Percentiles rank a stretch among this genome's conserved stretches.
Evolutionary conservation across 495 filamentous ascomycete species (phyloP).

Genomic region (Hypoxylon intermedium): DNA sequence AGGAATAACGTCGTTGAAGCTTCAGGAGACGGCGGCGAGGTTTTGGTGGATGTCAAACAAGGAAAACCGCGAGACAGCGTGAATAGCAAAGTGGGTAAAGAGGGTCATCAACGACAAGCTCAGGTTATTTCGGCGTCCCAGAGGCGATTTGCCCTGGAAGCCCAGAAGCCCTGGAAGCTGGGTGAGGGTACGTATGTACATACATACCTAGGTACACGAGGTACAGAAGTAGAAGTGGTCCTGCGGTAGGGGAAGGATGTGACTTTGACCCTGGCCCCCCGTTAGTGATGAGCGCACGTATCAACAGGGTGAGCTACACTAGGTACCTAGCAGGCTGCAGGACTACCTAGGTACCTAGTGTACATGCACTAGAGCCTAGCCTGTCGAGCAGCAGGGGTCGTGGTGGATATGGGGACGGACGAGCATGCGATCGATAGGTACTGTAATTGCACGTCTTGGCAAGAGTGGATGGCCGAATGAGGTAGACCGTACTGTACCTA

Average conservation of each 20-base stretch:
- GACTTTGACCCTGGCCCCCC: conserved; percentile 11
- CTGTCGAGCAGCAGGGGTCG: conserved; percentile 16
- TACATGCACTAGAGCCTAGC: conserved; percentile 32
- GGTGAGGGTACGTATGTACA: conserved; percentile 22
- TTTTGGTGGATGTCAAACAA: conserved; percentile 42
- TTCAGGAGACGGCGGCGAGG: conserved; percentile 34
- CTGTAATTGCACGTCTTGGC: conserved; percentile 33
- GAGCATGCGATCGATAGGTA: conserved; percentile 36
- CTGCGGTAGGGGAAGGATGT: conserved; percentile 3
- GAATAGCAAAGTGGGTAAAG: conserved; percentile 40
- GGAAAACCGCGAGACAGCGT: conserved; percentile 35
- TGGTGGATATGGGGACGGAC: conserved; percentile 23
- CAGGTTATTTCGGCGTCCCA: conserved; percentile 39
- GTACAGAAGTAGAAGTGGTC: conserved; percentile 9
- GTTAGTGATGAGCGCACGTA: conserved; percentile 33
- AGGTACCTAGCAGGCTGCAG: too few species aligned
- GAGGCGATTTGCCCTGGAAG: conserved; percentile 31
- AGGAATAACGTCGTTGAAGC: conserved; percentile 38
- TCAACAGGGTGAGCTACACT: conserved; percentile 37
- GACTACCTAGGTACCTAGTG: too few species aligned
- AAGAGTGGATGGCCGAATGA: conserved; percentile 34
- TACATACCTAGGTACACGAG: too few species aligned
- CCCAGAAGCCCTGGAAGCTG: conserved; percentile 28
- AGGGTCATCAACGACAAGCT: conserved; percentile 37
- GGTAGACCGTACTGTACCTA: conserved; percentile 27